Base-by-base conservation (phyloP, 257 asterid species). In the Jacaranda copaia region DNA sequence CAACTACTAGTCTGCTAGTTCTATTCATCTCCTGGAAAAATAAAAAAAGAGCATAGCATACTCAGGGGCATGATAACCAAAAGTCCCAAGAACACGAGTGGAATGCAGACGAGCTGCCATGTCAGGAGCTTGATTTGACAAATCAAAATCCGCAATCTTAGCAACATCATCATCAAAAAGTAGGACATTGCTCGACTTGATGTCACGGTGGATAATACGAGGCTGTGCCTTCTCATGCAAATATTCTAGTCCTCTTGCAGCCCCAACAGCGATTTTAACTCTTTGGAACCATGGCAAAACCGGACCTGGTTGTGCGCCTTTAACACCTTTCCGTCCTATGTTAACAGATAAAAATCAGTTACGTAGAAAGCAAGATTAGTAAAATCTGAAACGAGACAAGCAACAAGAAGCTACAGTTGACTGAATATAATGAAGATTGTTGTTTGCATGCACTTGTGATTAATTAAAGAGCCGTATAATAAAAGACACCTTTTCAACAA, bases 31-130 rank as follows among this genome's bases (percentile, higher is more conserved):
- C 55, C 15, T 52, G n/a, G 42, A 42, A 48, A 67, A 20, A 39
- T 20, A 38, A 36, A 55, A 48, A 78, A 56, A 64, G 70, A 49
- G 59, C 94, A 68, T 79, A 92, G 59, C 94, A 68, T 79, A 92
- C 97, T 92, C 96, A 0, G 97, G 96, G 62, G 97, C 96, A 81
- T 92, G 96, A 82, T 91, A 91, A 72, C 97, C 96, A 36, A 91
- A 91, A 73, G 96, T 92, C 61, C 97, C 96, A 70, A 90, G 97
- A 74, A 92, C 94, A 49, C 96, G 92, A 73, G 97, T 88, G 35
- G 97, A 92, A 77, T 92, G 97, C 82, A 92, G 96, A 45, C 96
- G 91, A 40, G 97, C 96, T 56, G 97, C 96, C 79, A 78, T 85
- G 71, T 89, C 91, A 63, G 97, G 97, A 75, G 94, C 92, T 88